Evolutionary conservation across 2,329 filamentous ascomycete species (phyloP).

Genomic region (Trichoderma hamatum): DNA sequence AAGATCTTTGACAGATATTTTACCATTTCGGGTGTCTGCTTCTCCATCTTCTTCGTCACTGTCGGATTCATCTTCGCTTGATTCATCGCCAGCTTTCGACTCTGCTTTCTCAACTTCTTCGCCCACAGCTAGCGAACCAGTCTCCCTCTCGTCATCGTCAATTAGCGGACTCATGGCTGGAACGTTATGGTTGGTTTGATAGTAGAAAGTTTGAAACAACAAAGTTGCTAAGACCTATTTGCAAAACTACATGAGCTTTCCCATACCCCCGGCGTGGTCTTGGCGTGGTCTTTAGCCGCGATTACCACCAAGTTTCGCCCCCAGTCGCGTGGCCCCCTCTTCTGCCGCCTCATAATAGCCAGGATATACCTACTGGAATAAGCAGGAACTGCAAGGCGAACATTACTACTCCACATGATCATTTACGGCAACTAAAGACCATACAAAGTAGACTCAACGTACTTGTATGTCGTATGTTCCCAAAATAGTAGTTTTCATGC

Average conservation of each 20-base stretch:
- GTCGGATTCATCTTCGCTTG: constrained; percentile 30
- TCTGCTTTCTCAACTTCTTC: constrained; percentile 27
- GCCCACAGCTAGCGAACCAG: not conserved
- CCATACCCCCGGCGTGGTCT: not conserved
- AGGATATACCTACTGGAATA: not conserved
- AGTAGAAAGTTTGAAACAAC: not conserved
- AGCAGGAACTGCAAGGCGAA: not conserved
- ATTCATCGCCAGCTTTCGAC: constrained; percentile 27
- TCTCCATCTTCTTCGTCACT: constrained; percentile 30
- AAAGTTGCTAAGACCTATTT: not conserved
- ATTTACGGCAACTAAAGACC: not conserved
- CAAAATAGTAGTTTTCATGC: not conserved
- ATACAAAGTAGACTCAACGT: constrained; percentile 5
- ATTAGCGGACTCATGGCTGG: constrained; percentile 15
- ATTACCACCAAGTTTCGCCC: constrained; percentile 21
- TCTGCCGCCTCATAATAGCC: constrained; percentile 10
- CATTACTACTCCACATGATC: constrained; percentile 11
- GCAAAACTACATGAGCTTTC: not conserved
- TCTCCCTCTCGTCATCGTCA: constrained; percentile 23
- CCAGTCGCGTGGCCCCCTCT: constrained; percentile 11
- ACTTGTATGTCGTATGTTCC: not conserved
- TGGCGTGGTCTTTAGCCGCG: constrained; percentile 7
- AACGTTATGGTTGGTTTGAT: not conserved
- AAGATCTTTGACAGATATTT: constrained; percentile 25
- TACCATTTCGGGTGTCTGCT: not conserved